phyloP scores from a whole-genome alignment of 2,329 filamentous ascomycete species.

The Cladosporium sp. region DNA sequence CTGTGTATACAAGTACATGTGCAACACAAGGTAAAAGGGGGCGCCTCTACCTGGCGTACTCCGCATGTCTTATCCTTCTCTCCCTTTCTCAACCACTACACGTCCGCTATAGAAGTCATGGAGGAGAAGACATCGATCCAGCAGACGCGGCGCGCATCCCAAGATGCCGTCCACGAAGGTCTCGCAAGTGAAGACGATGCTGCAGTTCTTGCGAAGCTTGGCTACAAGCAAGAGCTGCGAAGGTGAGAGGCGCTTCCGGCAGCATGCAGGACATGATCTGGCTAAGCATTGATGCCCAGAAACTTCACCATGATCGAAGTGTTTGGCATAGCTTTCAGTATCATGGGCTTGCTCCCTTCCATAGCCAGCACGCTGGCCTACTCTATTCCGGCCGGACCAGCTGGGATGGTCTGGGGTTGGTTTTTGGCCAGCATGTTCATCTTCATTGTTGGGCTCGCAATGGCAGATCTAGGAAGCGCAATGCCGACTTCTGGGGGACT shows the following conservation, averaged over 20 bases:
- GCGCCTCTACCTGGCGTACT: neutral
- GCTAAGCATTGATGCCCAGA: constrained; percentile 26
- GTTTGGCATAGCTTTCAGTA: constrained; percentile 45
- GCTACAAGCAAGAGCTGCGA: constrained; percentile 58
- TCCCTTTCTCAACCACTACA: neutral
- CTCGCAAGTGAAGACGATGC: constrained; percentile 38
- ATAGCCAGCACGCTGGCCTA: constrained; percentile 58
- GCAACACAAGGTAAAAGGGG: neutral
- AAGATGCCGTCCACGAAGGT: constrained; percentile 19
- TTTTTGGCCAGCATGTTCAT: constrained; percentile 57
- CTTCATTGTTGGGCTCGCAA: constrained; percentile 50
- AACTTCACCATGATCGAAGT: constrained; percentile 61
- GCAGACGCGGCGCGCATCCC: constrained; percentile 4
- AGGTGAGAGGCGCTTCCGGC: constrained; percentile 17
- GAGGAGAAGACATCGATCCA: neutral
- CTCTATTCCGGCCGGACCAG: constrained; percentile 56
- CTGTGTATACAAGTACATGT: neutral
- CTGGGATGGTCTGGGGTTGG: constrained; percentile 60
- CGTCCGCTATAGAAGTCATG: neutral
- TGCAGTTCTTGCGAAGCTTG: constrained; percentile 33
- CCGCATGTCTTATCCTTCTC: neutral
- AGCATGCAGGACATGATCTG: neutral
- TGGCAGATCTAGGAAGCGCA: constrained; percentile 42
- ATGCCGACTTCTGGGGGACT: constrained; percentile 59
- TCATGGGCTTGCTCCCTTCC: constrained; percentile 59